Evolutionary conservation across 371 early-diverging fungal species (phyloP).

Genomic region (Mortierella sp.): DNA sequence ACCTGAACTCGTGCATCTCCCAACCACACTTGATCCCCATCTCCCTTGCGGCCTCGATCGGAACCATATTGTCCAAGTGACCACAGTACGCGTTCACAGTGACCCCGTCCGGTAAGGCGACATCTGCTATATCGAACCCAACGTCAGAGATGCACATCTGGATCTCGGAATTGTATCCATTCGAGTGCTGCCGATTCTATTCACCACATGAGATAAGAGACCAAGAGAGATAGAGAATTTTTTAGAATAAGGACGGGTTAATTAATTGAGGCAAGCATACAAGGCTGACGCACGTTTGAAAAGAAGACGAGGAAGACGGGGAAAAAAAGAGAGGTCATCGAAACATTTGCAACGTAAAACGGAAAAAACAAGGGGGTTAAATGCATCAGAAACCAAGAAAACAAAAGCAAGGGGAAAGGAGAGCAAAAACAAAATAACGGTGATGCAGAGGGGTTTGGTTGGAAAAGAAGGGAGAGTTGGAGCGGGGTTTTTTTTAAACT

Average conservation of each 20-base stretch:
- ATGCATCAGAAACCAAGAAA: constrained; percentile 7
- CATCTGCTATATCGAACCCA: constrained; percentile 32
- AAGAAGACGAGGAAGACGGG: too few relatives aligned
- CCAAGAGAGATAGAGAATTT: background rate
- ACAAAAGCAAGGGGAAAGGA: background rate
- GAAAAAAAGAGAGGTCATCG: background rate
- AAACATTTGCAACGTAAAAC: background rate
- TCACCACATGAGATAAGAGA: too few relatives aligned
- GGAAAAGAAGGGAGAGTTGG: background rate
- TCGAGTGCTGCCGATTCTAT: constrained; percentile 54
- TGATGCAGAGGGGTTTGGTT: background rate
- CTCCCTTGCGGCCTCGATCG: constrained; percentile 48
- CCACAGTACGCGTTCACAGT: constrained; percentile 48
- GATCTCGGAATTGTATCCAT: constrained; percentile 53
- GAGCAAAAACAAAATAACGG: background rate
- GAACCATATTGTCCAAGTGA: constrained; percentile 38
- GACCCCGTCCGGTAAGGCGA: constrained; percentile 29
- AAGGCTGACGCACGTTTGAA: too few relatives aligned
- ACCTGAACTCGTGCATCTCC: constrained; percentile 51
- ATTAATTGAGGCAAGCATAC: background rate
- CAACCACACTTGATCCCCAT: constrained; percentile 42
- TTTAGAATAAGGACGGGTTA: background rate
- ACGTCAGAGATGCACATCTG: constrained; percentile 54
- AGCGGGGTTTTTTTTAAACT: background rate
- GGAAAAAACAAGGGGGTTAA: constrained; percentile 9